Percentiles rank a stretch among this genome's conserved stretches.
Conservation (phyloP, 83 land plant species). For the Picea abies region DNA sequence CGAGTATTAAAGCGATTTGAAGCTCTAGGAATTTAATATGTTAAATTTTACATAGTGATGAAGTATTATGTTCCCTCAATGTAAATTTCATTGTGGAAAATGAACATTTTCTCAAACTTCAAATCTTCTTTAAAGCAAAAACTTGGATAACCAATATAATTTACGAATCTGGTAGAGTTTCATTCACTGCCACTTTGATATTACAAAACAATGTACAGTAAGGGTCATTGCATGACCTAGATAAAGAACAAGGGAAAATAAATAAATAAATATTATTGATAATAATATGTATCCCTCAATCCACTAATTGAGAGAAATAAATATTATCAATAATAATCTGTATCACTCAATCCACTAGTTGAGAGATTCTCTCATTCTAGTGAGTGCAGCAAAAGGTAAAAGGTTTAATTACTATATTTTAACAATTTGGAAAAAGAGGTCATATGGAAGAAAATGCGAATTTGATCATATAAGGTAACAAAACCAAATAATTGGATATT, state of each 20-base stretch:
- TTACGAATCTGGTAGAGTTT: constrained; percentile 6
- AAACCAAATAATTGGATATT: background rate
- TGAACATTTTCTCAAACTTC: background rate
- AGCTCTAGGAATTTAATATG: too few species aligned
- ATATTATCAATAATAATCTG: too few species aligned
- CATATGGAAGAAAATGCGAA: background rate
- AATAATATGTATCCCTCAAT: too few species aligned
- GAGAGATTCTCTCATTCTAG: background rate
- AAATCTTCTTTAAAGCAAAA: background rate
- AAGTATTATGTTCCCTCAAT: too few species aligned
- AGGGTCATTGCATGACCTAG: background rate
- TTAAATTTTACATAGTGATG: too few species aligned
- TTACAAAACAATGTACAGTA: constrained; percentile 14
- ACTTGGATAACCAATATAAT: constrained; percentile 6
- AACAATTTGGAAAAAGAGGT: background rate
- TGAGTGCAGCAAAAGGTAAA: background rate
- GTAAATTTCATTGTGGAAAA: too few species aligned
- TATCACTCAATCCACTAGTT: too few species aligned
- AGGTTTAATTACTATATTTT: background rate
- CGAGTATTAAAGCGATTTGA: too few species aligned
- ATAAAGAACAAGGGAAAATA: background rate
- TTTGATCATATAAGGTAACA: background rate
- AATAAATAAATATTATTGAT: too few species aligned
- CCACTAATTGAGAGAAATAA: background rate
- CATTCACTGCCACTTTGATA: constrained; percentile 5